Percentiles rank a stretch among this genome's conserved stretches.
These are phyloP conservation scores for Massospora cicadina DNA, from an alignment of 371 early-diverging fungal genomes.

Conservation along the genomic window DNA sequence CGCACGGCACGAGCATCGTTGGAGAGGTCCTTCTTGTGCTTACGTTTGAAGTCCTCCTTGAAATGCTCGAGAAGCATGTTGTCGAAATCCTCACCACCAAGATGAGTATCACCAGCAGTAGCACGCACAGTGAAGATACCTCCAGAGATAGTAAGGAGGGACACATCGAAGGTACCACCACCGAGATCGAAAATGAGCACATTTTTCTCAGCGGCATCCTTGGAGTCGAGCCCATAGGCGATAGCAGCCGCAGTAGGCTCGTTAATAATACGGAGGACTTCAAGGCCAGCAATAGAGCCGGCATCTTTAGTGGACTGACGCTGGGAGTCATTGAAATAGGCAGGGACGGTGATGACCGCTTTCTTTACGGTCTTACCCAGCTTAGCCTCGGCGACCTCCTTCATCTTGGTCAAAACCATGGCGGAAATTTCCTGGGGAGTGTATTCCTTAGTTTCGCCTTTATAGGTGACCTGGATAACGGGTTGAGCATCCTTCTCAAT, in stretches of 20 bases:
- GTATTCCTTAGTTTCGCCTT: constrained; percentile 63
- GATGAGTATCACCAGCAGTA: constrained; percentile 78
- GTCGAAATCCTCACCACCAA: constrained; percentile 91
- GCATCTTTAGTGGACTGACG: constrained; percentile 99
- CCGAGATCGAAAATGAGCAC: constrained; percentile 90
- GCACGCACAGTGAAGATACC: constrained; percentile 85
- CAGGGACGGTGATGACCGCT: constrained; percentile 95
- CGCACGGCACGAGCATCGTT: constrained; percentile 51
- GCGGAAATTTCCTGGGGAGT: constrained; percentile 85
- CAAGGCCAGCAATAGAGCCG: constrained; percentile 88
- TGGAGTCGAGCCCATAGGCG: constrained; percentile 82
- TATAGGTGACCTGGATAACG: constrained; percentile 55
- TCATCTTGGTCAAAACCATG: constrained; percentile 85
- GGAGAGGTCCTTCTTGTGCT: constrained; percentile 48
- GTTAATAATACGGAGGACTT: constrained; percentile 96
- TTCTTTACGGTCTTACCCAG: constrained; percentile 63
- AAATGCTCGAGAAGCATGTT: constrained; percentile 52
- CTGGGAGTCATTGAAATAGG: constrained; percentile 89
- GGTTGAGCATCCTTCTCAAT: constrained; percentile 50
- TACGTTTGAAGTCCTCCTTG: constrained; percentile 49
- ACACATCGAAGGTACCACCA: constrained; percentile 95
- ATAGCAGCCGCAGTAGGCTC: constrained; percentile 99
- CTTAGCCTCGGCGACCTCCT: constrained; percentile 76
- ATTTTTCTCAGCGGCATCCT: constrained; percentile 52
- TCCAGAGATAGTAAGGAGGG: constrained; percentile 73